Evolutionary conservation across 2,329 filamentous ascomycete genomes (phyloP), one percentile per base, ranked within the genome.

Genomic region (Tolypocladium ovalisporum): DNA sequence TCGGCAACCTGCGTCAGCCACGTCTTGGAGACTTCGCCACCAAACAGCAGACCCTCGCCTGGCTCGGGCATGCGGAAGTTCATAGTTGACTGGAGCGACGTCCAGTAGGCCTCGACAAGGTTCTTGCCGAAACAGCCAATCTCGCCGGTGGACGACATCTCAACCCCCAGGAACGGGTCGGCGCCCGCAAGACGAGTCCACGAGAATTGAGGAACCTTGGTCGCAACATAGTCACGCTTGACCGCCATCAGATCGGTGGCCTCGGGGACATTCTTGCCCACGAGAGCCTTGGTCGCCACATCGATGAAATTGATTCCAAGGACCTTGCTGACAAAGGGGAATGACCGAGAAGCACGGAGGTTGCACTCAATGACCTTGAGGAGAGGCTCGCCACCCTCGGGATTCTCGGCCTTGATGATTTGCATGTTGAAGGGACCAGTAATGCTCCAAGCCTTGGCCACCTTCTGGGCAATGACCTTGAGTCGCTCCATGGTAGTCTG

Each of bases 341-440:
- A 97, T 1, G 93, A 97, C 62, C 93, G 91, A 59, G 93, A 97
- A 58, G 93, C 94, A 72, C 93, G 93, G 61, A 97, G 85, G 75
- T 97, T 97, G 79, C 93, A 97, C 76, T 97, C 93, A 62, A 97
- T 97, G 68, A 97, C 93, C 81, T 97, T 97, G 63, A 97, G 83
- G 34, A 83, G 79, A 37, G 89, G 84, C 68, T 87, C 82, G 57
- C 86, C 87, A 58, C 88, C 88, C 59, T 89, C 85, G 36, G 87
- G 84, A 67, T 88, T 79, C 15, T 89, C 81, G 39, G 89, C 90
- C 79, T 96, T 96, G 82, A 99, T 97, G 75, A 99, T 96, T 72
- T 99, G 94, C 93, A 99, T 97, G 82, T 99, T 99, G 85, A 97
- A 99, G 59, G 94, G 94, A 57, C 94, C 94, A 24, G 91, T 97